phyloP scores from a whole-genome alignment of 805 yeast genomes.

The Candida montana region DNA sequence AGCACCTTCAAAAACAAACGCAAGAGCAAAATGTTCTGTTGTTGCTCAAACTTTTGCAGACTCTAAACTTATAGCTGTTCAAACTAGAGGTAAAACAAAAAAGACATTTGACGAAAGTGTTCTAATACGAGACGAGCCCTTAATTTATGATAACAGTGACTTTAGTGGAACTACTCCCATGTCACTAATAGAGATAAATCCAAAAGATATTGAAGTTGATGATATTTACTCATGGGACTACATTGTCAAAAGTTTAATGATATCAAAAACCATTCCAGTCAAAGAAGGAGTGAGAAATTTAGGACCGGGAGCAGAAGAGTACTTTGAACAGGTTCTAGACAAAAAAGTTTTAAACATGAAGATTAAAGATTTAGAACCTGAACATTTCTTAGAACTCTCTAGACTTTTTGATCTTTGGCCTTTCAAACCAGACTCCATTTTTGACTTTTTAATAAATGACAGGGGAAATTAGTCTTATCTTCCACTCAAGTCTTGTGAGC shows the following conservation, averaged over 20 bases:
- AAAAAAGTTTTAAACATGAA: conserved; percentile 33
- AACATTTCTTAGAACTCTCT: conserved; percentile 50
- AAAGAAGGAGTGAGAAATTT: conserved; percentile 44
- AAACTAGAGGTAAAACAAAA: conserved; percentile 22
- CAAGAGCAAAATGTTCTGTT: conserved; percentile 58
- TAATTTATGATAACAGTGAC: conserved; percentile 24
- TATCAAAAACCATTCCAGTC: conserved; percentile 40
- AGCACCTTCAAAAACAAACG: conserved; percentile 45
- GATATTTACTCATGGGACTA: conserved; percentile 60
- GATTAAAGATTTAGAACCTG: conserved; percentile 44
- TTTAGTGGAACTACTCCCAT: conserved; percentile 22
- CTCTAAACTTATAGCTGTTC: conserved; percentile 47
- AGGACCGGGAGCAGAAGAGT: conserved; percentile 79
- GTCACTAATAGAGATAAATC: conserved; percentile 53
- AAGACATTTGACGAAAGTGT: conserved; percentile 18
- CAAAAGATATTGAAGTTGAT: conserved; percentile 34
- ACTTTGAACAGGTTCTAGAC: conserved; percentile 33
- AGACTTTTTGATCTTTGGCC: conserved; percentile 70
- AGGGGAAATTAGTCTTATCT: conserved; percentile 1
- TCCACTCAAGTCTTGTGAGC: too few relatives aligned
- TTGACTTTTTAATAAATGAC: conserved; percentile 29
- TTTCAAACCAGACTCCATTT: conserved; percentile 59
- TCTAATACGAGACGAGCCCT: conserved; percentile 26
- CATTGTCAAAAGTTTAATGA: conserved; percentile 56
- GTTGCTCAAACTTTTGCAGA: conserved; percentile 63